Evolutionary conservation across 2,329 filamentous ascomycete genomes (phyloP), one percentile per base, ranked within the genome.

Genomic region (Drechslerella dactyloides): DNA sequence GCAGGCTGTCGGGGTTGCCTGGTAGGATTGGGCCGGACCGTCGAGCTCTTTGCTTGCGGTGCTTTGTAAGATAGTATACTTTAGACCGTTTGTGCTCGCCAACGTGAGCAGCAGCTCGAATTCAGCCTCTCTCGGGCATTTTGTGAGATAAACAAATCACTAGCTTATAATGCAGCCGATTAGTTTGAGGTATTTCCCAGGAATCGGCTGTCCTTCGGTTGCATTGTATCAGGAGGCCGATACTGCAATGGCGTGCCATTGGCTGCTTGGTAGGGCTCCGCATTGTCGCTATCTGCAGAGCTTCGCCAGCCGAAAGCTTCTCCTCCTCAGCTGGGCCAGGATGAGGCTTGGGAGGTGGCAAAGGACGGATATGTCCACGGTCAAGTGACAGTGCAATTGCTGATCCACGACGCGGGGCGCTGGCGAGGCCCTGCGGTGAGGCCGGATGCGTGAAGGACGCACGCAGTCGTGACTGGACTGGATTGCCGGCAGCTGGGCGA

Each of bases 351-450:
- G 37, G 44, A n/a, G 46, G 65, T 62, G 57, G 58, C 57, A 69
- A 63, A 62, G 65, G 21, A 52, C 33, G n/a, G 35, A 53, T 55
- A 55, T 69, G 65, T 58, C 33, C 44, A 46, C 65, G 57, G 65
- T 69, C 65, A 69, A 69, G 65, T 69, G 65, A 69, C 65, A 57
- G 11, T 6, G 15, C n/a, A 8, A 8, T 69, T 42, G 65, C 51
- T 62, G 65, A 69, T 69, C 65, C 11, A 17, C 13, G n/a, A 17
- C 13, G 37, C 33, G 6, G 33, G 13, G 37, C 4, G 37, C 13
- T 15, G n/a, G n/a, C 13, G 37, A 42, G 37, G 37, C 5, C 37
- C 11, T 15, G n/a, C 37, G 37, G 37, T 42, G 37, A 42, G 37
- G 11, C 37, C 37, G 37, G 37, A 42, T 42, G 37, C 37, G n/a